Evolutionary conservation across 441 rosid genomes (phyloP).

Genomic region (Jatropha podagrica): DNA sequence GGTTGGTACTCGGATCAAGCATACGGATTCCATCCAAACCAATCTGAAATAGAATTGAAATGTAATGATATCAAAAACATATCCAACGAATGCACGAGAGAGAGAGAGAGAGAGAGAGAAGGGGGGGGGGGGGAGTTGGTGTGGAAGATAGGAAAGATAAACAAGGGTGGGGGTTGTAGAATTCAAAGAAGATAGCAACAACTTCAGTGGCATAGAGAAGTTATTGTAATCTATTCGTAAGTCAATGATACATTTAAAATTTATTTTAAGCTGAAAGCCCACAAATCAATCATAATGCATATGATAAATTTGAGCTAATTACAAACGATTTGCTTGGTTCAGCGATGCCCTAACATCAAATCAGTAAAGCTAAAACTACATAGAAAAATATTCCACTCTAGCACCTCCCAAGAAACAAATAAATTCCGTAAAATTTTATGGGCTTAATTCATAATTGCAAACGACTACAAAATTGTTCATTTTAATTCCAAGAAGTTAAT

Average conservation of each 20-base stretch:
- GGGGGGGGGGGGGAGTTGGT: background rate
- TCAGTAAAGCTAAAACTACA: background rate
- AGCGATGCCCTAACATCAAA: background rate
- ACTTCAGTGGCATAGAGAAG: too few species aligned
- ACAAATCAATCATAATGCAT: background rate
- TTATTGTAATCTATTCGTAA: background rate
- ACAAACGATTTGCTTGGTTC: background rate
- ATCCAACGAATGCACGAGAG: background rate
- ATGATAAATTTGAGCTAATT: background rate
- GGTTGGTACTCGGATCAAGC: constrained; percentile 91
- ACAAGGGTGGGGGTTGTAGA: background rate
- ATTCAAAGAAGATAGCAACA: background rate
- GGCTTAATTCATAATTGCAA: background rate
- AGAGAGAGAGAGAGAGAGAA: background rate
- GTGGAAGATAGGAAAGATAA: background rate
- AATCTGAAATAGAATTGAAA: constrained; percentile 46
- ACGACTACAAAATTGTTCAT: background rate
- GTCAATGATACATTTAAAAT: background rate
- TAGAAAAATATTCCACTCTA: background rate
- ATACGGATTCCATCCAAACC: constrained; percentile 97
- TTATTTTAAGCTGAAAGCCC: background rate
- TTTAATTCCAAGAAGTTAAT: background rate
- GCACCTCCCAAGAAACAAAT: background rate
- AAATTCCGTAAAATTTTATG: background rate
- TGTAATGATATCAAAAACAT: background rate